phyloP scores from a whole-genome alignment of 306 rosid genomes.

The Lupinus albus region DNA sequence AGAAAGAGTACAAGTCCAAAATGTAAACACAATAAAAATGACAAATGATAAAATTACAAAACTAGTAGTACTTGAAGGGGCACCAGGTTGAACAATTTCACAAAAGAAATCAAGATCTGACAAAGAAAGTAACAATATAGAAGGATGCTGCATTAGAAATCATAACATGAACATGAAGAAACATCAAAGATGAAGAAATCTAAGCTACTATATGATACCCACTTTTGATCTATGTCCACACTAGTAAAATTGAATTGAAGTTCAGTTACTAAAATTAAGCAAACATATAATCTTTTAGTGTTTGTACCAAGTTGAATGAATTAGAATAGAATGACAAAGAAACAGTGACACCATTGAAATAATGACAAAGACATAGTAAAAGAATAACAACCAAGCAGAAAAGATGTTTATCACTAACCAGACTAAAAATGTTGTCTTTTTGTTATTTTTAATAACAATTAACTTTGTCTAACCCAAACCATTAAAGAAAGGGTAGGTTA shows the following conservation, averaged over 20 bases:
- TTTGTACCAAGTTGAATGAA: conserved; percentile 19
- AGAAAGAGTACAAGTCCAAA: not conserved
- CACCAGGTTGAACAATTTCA: not conserved
- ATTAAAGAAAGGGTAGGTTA: not conserved
- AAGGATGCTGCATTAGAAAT: not conserved
- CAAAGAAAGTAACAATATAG: conserved; percentile 21
- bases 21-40: conserved; percentile 21
- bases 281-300: too few relatives aligned
- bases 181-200: conserved; percentile 7
- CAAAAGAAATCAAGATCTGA: conserved; percentile 24
- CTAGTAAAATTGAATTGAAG: conserved; percentile 27
- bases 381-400: too few relatives aligned
- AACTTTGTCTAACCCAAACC: conserved; percentile 37
- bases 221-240: not conserved
- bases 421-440: conserved; percentile 29
- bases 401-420: not conserved
- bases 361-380: too few relatives aligned
- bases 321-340: conserved; percentile 17
- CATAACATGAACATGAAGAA: not conserved
- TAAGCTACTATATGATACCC: not conserved
- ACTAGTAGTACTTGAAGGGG: not conserved
- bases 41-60: not conserved
- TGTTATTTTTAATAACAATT: not conserved
- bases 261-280: too few relatives aligned
- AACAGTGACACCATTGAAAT: not conserved